Evolutionary conservation across 148 eudicot genomes (phyloP).

Genomic region (Fagopyrum homotropicum): DNA sequence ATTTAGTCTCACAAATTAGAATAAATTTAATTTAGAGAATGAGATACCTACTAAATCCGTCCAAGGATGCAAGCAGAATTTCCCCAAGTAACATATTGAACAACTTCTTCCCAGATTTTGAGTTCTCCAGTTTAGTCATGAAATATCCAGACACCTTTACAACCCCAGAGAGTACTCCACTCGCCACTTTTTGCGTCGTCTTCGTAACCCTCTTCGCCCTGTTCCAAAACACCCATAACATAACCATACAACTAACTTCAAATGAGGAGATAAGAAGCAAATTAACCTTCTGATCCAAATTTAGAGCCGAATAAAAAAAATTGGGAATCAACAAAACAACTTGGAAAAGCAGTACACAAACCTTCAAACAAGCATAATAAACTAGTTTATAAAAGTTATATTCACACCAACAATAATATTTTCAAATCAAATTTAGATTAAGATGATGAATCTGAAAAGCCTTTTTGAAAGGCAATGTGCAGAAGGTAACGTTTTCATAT

Average conservation of each 20-base stretch:
- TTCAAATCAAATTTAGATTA: too few species aligned
- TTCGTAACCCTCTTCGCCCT: constrained; percentile 88
- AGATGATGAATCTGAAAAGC: too few species aligned
- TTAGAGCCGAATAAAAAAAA: too few species aligned
- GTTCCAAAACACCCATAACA: constrained; percentile 8
- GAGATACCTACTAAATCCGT: constrained; percentile 81
- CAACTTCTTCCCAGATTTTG: constrained; percentile 77
- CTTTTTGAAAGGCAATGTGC: too few species aligned
- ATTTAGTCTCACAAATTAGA: background rate
- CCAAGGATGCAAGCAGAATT: constrained; percentile 84
- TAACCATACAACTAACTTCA: background rate
- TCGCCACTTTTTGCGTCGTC: constrained; percentile 82
- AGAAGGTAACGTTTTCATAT: too few species aligned
- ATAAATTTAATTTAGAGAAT: background rate
- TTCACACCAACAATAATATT: too few species aligned
- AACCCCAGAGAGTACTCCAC: constrained; percentile 78
- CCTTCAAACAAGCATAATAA: too few species aligned
- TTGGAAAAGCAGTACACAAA: too few species aligned
- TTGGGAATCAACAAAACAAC: too few species aligned
- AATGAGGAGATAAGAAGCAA: background rate
- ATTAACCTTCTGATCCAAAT: constrained; percentile 83
- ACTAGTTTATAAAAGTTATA: too few species aligned
- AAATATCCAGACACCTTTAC: constrained; percentile 69
- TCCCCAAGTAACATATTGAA: constrained; percentile 81
- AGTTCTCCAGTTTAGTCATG: constrained; percentile 58